These are phyloP conservation scores for Terana coerulea DNA, from an alignment of 768 basidiomycete genomes.

Conservation along the genomic window DNA sequence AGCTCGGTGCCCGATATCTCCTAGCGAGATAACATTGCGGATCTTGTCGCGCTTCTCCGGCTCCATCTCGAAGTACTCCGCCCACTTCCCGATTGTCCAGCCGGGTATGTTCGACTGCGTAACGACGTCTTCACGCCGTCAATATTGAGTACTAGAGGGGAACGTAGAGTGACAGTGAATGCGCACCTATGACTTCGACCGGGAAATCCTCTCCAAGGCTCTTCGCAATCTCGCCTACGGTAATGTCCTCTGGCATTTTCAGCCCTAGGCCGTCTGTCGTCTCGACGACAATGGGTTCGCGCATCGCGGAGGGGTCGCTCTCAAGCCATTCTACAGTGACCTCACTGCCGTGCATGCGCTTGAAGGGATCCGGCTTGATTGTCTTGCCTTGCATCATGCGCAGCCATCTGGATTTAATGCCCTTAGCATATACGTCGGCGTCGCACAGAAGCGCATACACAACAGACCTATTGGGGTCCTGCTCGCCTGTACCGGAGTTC, in stretches of 20 bases:
- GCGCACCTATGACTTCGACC: slow-evolving; percentile 88
- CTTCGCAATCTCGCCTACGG: slow-evolving; percentile 77
- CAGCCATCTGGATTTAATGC: slow-evolving; percentile 39
- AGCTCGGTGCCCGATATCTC: slow-evolving; percentile 88
- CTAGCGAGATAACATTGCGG: slow-evolving; percentile 91
- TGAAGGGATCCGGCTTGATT: slow-evolving; percentile 62
- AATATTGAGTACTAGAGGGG: slow-evolving; percentile 10
- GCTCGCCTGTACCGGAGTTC: slow-evolving; percentile 52
- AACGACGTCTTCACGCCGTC: slow-evolving; percentile 62
- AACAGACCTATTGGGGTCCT: slow-evolving; percentile 48
- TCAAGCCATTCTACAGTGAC: slow-evolving; percentile 76
- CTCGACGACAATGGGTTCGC: slow-evolving; percentile 80
- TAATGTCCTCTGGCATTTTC: slow-evolving; percentile 80
- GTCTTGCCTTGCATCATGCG: slow-evolving; percentile 65
- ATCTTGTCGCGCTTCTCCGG: slow-evolving; percentile 75
- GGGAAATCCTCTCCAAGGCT: slow-evolving; percentile 74
- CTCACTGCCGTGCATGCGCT: slow-evolving; percentile 60
- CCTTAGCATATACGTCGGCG: not conserved
- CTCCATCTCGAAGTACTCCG: slow-evolving; percentile 74
- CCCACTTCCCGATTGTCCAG: slow-evolving; percentile 92
- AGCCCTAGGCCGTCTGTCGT: slow-evolving; percentile 81
- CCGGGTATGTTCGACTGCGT: slow-evolving; percentile 81
- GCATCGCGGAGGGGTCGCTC: slow-evolving; percentile 67
- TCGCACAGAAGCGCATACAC: not conserved
- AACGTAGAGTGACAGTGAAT: not conserved